Base-by-base conservation (phyloP, 2,329 filamentous ascomycete species). In the Aspergillus phoenicis region DNA sequence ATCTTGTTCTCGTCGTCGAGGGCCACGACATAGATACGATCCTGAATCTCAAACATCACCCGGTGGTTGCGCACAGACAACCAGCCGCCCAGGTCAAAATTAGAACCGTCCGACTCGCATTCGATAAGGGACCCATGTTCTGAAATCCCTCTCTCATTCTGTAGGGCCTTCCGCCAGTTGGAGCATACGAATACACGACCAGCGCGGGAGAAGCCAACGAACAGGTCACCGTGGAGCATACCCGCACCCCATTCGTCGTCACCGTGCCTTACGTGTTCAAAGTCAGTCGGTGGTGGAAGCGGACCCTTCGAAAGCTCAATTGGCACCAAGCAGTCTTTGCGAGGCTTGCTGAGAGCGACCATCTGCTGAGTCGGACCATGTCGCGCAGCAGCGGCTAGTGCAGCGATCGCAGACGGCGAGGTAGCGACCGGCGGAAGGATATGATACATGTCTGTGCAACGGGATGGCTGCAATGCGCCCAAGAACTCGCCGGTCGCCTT, bases 231-330 rank as follows among this genome's bases (percentile, higher is more conserved):
- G 39, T 73, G 61, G 5, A 81, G 59, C 77, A 81, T 78, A 4
- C 80, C 80, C 2, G 80, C 79, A 17, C 80, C 80, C 80, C 80
- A 82, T 64, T 82, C 79, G 51, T 82, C 77, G 5, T 78, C 74
- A 1, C 70, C 68, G 33, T 74, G 62, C n/a, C 70, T 60, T 2
- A 72, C 62, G 49, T 72, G 68, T 2, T 66, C 64, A 13, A 66
- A 61, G 10, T 71, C 68, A 8, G 45, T 54, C 4, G 68, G 68
- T 4, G 62, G 55, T 15, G 68, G 64, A 5, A 73, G 68, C 6
- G 70, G 69, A 3, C 73, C 74, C n/a, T 64, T 63, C 0, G 47
- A 36, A 2, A 76, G 17, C 4, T 68, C n/a, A 22, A 77, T 67
- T 2, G 72, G 71, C 2, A 66, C 62, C 20, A 77, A 52, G 8